Evolutionary conservation across 2,329 filamentous ascomycete species (phyloP).

Genomic region (Verticillium tricorpus): DNA sequence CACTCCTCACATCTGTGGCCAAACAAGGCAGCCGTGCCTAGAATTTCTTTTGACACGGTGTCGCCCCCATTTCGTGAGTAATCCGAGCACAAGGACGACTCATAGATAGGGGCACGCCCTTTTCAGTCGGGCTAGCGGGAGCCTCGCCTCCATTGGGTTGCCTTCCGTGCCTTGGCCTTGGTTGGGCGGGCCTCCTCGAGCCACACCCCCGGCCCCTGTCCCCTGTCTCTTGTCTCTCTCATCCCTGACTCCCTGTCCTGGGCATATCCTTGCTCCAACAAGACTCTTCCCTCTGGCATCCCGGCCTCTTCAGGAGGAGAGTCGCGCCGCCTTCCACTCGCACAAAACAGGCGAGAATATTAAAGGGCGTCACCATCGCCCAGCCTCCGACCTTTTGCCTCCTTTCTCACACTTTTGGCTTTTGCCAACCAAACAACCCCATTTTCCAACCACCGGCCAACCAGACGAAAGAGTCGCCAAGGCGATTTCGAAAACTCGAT

Average conservation of each 20-base stretch:
- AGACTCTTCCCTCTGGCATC: neutral
- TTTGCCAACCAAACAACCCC: slow-evolving; percentile 28
- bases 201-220: neutral
- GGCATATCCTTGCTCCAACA: neutral
- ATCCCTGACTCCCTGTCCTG: neutral
- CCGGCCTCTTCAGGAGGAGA: neutral
- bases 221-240: neutral
- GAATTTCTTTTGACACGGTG: neutral
- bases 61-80: neutral
- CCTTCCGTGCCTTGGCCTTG: neutral
- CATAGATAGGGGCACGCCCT: neutral
- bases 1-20: neutral
- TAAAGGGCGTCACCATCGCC: neutral
- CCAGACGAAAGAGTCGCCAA: neutral
- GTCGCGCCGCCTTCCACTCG: neutral
- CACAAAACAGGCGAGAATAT: neutral
- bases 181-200: neutral
- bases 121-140: neutral
- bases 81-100: neutral
- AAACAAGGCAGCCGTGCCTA: neutral
- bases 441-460: slow-evolving; percentile 18
- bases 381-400: neutral
- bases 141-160: neutral
- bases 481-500: neutral
- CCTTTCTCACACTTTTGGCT: slow-evolving; percentile 9